Conservation (phyloP, 371 early-diverging fungal genomes). For the Mortierella sp. region DNA sequence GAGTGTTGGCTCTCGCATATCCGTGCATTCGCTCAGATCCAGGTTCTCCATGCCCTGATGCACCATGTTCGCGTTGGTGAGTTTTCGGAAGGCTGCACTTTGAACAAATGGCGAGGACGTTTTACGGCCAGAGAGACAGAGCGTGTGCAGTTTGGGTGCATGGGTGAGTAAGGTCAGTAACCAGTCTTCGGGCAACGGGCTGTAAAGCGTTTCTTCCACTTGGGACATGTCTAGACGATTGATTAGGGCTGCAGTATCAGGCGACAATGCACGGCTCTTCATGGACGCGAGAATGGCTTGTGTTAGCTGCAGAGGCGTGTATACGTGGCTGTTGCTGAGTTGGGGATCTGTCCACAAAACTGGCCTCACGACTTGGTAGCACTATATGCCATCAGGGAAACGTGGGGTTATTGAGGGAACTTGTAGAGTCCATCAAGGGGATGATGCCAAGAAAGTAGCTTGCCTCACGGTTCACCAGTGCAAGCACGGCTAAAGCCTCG, state of each 20-base stretch:
- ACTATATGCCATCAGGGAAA: slow-evolving; percentile 5
- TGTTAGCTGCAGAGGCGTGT: slow-evolving; percentile 43
- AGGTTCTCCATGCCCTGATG: slow-evolving; percentile 26
- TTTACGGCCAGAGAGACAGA: slow-evolving; percentile 47
- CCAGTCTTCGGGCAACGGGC: slow-evolving; percentile 46
- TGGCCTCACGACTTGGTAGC: slow-evolving; percentile 25
- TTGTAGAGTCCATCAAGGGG: no score
- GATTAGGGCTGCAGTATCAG: slow-evolving; percentile 22
- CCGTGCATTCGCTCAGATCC: slow-evolving; percentile 48
- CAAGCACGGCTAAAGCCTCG: slow-evolving; percentile 26
- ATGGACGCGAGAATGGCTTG: slow-evolving; percentile 30
- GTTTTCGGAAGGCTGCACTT: slow-evolving; percentile 37
- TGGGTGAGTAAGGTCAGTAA: slow-evolving; percentile 25
- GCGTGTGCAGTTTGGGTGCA: slow-evolving; percentile 31
- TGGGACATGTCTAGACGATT: slow-evolving; percentile 23
- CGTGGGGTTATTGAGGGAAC: neutral
- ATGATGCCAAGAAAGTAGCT: neutral
- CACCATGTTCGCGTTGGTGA: slow-evolving; percentile 14
- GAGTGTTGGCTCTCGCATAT: slow-evolving; percentile 36
- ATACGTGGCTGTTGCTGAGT: slow-evolving; percentile 32
- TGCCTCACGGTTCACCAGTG: slow-evolving; percentile 48
- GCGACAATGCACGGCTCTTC: slow-evolving; percentile 8
- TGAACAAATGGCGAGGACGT: slow-evolving; percentile 43
- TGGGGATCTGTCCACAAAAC: slow-evolving; percentile 27
- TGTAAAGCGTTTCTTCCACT: slow-evolving; percentile 42